phyloP scores from a whole-genome alignment of 306 rosid genomes.

The Cicer judaicum region DNA sequence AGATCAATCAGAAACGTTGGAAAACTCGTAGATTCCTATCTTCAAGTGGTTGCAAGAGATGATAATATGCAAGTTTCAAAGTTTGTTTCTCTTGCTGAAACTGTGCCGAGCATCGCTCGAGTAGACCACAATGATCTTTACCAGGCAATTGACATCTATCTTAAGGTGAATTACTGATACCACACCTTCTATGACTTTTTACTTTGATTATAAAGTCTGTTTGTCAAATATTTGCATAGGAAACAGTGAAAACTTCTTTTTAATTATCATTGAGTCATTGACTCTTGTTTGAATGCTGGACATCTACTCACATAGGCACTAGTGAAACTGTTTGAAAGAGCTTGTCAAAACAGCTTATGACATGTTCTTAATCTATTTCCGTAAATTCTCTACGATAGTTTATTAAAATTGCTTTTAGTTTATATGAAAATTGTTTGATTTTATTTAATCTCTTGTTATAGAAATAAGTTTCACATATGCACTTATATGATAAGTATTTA shows the following conservation, averaged over 20 bases:
- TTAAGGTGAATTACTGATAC: constrained; percentile 64
- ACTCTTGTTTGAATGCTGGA: constrained; percentile 7
- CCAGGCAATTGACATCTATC: constrained; percentile 86
- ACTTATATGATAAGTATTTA: background rate
- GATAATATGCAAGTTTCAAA: constrained; percentile 74
- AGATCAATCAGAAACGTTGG: constrained; percentile 79
- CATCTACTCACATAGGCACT: background rate
- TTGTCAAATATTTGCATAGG: background rate
- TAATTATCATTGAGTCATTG: constrained; percentile 7
- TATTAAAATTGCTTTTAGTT: background rate
- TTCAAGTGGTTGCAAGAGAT: constrained; percentile 86
- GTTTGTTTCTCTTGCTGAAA: constrained; percentile 73
- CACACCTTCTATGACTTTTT: constrained; percentile 8
- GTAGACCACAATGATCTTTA: constrained; percentile 73
- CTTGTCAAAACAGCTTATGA: background rate
- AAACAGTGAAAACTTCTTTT: background rate
- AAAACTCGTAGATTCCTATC: constrained; percentile 92
- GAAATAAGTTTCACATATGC: background rate
- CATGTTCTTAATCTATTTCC: background rate
- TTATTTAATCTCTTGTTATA: background rate
- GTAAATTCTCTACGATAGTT: background rate
- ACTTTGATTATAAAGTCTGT: background rate
- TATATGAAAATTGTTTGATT: background rate
- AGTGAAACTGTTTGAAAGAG: background rate
- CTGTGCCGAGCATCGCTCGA: constrained; percentile 81